Conservation (phyloP, 2,329 filamentous ascomycete species). For the Fusarium keratoplasticum region DNA sequence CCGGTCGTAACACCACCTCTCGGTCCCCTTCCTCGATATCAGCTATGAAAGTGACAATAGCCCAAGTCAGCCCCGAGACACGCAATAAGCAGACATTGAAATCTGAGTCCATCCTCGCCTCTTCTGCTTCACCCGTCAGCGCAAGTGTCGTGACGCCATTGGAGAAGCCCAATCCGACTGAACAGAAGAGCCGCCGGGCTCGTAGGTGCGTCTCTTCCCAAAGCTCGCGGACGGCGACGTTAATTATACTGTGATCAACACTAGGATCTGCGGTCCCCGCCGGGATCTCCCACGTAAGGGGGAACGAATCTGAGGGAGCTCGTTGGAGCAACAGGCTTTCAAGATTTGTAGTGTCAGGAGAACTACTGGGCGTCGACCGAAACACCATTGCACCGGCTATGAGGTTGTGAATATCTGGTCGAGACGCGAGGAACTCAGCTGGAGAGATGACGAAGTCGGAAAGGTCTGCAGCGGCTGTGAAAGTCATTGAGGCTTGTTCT, state of each 20-base stretch:
- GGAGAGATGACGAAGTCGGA: too few species aligned
- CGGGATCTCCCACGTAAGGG: neutral
- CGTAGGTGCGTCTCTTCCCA: neutral
- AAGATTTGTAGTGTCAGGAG: neutral
- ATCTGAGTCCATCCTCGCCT: neutral
- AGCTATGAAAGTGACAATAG: neutral
- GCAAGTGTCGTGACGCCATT: neutral
- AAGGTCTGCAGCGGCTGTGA: too few species aligned
- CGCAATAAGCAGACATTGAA: neutral
- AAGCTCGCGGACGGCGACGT: neutral
- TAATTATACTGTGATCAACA: neutral
- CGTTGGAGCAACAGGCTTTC: neutral
- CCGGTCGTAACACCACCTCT: neutral
- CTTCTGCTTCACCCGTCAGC: neutral
- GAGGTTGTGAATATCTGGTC: neutral
- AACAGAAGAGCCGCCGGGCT: neutral
- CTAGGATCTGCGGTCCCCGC: neutral
- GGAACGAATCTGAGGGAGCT: neutral
- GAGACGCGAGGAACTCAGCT: neutral
- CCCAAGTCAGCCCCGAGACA: neutral
- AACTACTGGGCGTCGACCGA: neutral
- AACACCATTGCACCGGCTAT: neutral
- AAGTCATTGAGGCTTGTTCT: too few species aligned
- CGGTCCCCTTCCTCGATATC: neutral
- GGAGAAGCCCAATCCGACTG: neutral